Evolutionary conservation across 305 asterid genomes (phyloP), one percentile per base, ranked within the genome.

Genomic region (Fraxinus albicans): DNA sequence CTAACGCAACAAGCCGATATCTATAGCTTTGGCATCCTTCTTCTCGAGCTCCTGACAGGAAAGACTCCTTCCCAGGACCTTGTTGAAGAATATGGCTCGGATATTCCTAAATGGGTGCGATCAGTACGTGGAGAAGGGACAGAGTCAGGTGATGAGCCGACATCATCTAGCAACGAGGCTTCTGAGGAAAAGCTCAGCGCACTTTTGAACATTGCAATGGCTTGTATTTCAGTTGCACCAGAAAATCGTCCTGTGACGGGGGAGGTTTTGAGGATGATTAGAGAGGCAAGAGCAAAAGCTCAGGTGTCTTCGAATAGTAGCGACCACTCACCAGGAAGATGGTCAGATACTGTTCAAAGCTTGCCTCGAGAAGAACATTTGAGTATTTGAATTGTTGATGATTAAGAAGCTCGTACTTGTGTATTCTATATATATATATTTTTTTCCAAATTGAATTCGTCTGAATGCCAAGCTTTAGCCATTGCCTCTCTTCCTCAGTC

Each of bases 281-380:
- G 95, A 75, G 98, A 96, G 85, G 92, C 91, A 15, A 90, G 99
- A 76, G 97, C 94, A 6, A 98, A 94, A 77, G 98, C 95, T 35
- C 98, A 92, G 44, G 84, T 89, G 73, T 96, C 98, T 4, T 93
- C 97, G 0, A 93, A 93, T 75, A 89, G 95, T 83, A 92, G 98
- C 77, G 95, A 88, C 10, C 98, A 93, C 86, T 96, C 98, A 0
- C 98, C 98, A 0, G 99, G 99, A 40, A 89, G 97, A 83, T 96
- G 99, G 99, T 96, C 98, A 0, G 99, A 94, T 86, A 95, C 97
- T 15, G 95, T 96, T 76, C 98, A 93, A 83, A 95, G 97, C 88
- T 90, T 96, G 91, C 95, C 97, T 5, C 91, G 95, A 90, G 98
- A 95, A 73, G 97, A 93, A 81, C 92, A 92, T 79, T 86, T 91